Percentiles rank a stretch among this genome's conserved stretches.
phyloP scores from a whole-genome alignment of 1,139 yeast genomes.

The Arxiozyma slooffiae region DNA sequence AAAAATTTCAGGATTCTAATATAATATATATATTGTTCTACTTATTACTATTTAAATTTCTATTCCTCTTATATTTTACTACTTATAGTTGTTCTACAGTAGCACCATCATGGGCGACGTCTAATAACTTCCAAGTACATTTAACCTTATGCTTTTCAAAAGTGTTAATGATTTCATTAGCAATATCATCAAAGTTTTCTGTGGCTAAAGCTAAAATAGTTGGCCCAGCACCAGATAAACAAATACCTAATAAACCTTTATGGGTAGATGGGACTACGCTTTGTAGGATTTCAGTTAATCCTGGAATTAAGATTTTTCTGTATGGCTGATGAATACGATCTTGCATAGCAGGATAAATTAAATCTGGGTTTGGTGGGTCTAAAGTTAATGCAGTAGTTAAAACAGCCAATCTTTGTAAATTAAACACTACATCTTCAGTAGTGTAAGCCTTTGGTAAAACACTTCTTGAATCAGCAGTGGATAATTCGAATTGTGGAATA shows the following conservation, averaged over 20 bases:
- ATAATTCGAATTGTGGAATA: conserved; percentile 87
- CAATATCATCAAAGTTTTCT: conserved; percentile 74
- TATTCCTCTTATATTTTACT: background rate
- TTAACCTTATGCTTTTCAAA: conserved; percentile 58
- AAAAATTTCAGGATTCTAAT: background rate
- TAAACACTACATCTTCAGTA: conserved; percentile 79
- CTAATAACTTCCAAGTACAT: conserved; percentile 76
- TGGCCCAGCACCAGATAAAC: conserved; percentile 97
- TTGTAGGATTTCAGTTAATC: conserved; percentile 70
- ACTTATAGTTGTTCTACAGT: conserved; percentile 22
- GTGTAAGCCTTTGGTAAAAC: conserved; percentile 76
- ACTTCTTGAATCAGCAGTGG: conserved; percentile 83
- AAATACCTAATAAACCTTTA: conserved; percentile 83
- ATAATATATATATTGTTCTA: too few species aligned
- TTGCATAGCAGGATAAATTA: conserved; percentile 91
- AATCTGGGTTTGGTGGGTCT: conserved; percentile 67
- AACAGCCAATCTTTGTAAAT: conserved; percentile 68
- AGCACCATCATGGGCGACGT: conserved; percentile 85
- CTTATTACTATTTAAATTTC: background rate
- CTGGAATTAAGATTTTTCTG: conserved; percentile 84
- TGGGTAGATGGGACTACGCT: conserved; percentile 73
- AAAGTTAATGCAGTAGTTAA: conserved; percentile 75
- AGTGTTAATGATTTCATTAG: conserved; percentile 58
- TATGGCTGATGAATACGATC: conserved; percentile 95
- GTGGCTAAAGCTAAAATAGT: conserved; percentile 92